Conservation (phyloP, 139 green algal genomes). For the Volvox africanus region DNA sequence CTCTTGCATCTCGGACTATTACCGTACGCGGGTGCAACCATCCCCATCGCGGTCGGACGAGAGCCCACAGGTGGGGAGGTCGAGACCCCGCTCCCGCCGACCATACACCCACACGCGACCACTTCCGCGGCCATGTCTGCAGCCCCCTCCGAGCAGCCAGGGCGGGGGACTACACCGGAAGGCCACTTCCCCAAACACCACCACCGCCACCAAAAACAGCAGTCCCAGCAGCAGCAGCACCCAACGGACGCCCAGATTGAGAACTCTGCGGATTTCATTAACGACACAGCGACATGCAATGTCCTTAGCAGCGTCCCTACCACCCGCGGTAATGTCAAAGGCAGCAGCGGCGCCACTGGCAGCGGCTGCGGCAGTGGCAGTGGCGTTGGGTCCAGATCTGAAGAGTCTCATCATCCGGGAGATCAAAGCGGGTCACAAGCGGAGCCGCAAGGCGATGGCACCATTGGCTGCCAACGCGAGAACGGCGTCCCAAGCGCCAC, state of each 20-base stretch:
- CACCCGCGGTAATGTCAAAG: not conserved
- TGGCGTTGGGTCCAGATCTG: not conserved
- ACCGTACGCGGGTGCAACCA: not conserved
- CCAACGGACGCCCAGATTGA: not conserved
- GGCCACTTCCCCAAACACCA: not conserved
- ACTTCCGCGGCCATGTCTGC: too few species aligned
- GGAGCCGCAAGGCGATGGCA: not conserved
- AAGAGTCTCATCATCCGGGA: too few species aligned
- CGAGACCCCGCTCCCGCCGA: not conserved
- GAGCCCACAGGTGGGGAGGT: not conserved
- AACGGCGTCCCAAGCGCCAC: too few species aligned
- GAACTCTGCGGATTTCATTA: not conserved
- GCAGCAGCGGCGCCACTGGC: not conserved
- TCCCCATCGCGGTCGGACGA: not conserved
- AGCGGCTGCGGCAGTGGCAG: not conserved
- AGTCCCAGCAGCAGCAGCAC: not conserved
- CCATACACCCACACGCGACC: too few species aligned
- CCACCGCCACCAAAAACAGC: not conserved
- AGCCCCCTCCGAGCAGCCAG: not conserved
- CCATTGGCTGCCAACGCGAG: too few species aligned
- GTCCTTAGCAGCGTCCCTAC: too few species aligned
- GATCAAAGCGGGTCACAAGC: not conserved
- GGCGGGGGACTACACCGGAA: not conserved
- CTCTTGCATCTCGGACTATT: conserved; percentile 36
- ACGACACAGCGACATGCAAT: not conserved